phyloP scores from a whole-genome alignment of 2,329 filamentous ascomycete genomes.

The Dryadomyces quercivorus region DNA sequence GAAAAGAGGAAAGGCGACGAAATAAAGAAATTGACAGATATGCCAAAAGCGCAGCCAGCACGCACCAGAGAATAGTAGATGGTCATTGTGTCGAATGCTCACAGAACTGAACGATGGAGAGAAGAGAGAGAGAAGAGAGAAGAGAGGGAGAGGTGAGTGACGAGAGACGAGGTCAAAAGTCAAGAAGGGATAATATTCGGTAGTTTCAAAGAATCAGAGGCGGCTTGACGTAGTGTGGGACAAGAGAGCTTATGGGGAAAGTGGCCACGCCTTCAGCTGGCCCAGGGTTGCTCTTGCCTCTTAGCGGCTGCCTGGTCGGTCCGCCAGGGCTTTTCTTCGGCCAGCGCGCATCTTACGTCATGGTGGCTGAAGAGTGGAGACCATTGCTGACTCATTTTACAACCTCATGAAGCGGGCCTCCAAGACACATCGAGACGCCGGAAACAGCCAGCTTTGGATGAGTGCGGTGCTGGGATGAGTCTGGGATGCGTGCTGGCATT shows the following conservation, averaged over 20 bases:
- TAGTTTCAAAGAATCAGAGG: too few relatives aligned
- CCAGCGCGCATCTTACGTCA: background rate
- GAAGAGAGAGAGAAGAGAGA: background rate
- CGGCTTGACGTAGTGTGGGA: background rate
- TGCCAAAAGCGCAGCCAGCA: background rate
- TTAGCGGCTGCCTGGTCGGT: background rate
- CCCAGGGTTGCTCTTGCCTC: background rate
- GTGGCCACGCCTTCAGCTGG: background rate
- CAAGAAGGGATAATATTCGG: background rate
- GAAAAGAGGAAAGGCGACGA: too few relatives aligned
- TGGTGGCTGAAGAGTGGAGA: background rate
- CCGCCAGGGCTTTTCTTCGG: background rate
- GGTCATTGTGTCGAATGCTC: constrained; percentile 34
- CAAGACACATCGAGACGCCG: background rate
- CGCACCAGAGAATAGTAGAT: constrained; percentile 44
- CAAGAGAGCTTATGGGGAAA: background rate
- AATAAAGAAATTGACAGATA: background rate
- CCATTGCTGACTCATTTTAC: background rate
- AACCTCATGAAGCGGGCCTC: background rate
- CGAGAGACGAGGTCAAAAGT: too few relatives aligned
- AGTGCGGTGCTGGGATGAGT: too few relatives aligned
- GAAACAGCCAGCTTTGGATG: background rate
- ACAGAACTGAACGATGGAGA: background rate
- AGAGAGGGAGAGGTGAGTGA: too few relatives aligned
- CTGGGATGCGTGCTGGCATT: too few relatives aligned